Percentiles rank a stretch among this genome's conserved stretches.
Evolutionary conservation across 768 basidiomycete species (phyloP).

Genomic region (Tricholoma sp.): DNA sequence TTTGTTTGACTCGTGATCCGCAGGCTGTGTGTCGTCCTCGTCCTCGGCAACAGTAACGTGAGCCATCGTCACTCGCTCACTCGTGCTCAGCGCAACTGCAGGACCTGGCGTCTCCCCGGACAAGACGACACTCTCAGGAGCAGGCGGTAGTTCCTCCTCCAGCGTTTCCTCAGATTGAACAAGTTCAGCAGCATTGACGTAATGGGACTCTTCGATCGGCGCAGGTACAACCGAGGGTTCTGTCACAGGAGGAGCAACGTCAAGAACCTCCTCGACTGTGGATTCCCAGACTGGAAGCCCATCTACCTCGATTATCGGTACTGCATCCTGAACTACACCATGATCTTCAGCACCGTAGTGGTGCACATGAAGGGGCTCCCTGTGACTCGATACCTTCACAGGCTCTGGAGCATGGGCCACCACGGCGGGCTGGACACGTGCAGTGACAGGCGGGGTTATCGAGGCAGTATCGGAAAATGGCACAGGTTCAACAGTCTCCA

Average conservation of each 20-base stretch:
- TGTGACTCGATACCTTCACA: neutral
- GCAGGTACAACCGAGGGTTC: neutral
- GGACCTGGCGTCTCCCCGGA: slow-evolving; percentile 4
- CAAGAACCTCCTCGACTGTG: neutral
- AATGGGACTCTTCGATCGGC: neutral
- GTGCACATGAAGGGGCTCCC: slow-evolving; percentile 4
- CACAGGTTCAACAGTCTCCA: neutral
- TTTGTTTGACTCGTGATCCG: neutral
- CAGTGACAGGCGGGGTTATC: neutral
- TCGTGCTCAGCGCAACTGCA: slow-evolving; percentile 1
- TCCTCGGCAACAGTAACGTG: neutral
- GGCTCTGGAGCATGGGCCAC: neutral
- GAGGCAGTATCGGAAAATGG: neutral
- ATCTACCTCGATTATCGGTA: neutral
- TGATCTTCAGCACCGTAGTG: slow-evolving; percentile 4
- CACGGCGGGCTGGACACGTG: neutral
- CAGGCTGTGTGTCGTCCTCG: neutral
- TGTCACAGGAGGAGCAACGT: neutral
- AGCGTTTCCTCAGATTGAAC: neutral
- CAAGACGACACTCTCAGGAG: slow-evolving; percentile 4
- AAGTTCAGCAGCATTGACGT: neutral
- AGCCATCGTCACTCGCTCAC: neutral
- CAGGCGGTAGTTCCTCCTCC: neutral
- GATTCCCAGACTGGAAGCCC: too few relatives aligned
- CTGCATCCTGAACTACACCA: slow-evolving; percentile 2